Base-by-base conservation (phyloP, 2,329 filamentous ascomycete species). In the Pseudogymnoascus sp. region DNA sequence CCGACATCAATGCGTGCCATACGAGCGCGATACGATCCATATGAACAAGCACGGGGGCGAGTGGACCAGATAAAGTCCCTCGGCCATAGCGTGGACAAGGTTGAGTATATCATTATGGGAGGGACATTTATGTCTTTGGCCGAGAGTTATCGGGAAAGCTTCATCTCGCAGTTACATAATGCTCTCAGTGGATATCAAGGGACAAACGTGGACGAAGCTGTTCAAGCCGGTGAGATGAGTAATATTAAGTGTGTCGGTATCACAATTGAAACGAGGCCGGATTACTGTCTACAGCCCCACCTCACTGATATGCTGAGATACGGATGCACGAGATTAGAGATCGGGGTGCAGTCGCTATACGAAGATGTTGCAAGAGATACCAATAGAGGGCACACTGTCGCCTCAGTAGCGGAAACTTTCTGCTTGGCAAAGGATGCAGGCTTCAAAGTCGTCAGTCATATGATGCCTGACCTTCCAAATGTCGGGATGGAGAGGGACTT, bases 21-120 rank as follows among this genome's bases (percentile, higher is more conserved):
- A 67, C 88, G 95, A 64, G 94, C 94, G 33, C 86, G 95, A 58
- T 99, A 99, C 72, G 95, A 99, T 71, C 94, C 94, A 0, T 99
- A 97, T 69, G 94, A 99, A 75, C 94, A 99, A 78, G 94, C 94
- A 14, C 84, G 94, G 73, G 94, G 94, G 41, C 86, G 94, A 67
- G 93, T 99, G 5, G 95, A 99, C 69, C 94, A 99, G 77, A 91
- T 99, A 71, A 95, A 96, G 74, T 89, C 90, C 1, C 81, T 99
- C 0, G 94, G 94, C 0, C 94, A 99, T 75, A 96, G 91, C 50
- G 94, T 99, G 57, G 94, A 99, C 77, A 99, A 99, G 75, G 94
- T 99, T 22, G 94, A 99, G 78, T 99, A 97, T 75, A 99, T 99
- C 72, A 96, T 99, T 73, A 99, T 99, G 94, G 94, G 94, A 63